Evolutionary conservation across 2,329 filamentous ascomycete genomes (phyloP), one percentile per base, ranked within the genome.

Genomic region (Arthrobotrys sinensis): DNA sequence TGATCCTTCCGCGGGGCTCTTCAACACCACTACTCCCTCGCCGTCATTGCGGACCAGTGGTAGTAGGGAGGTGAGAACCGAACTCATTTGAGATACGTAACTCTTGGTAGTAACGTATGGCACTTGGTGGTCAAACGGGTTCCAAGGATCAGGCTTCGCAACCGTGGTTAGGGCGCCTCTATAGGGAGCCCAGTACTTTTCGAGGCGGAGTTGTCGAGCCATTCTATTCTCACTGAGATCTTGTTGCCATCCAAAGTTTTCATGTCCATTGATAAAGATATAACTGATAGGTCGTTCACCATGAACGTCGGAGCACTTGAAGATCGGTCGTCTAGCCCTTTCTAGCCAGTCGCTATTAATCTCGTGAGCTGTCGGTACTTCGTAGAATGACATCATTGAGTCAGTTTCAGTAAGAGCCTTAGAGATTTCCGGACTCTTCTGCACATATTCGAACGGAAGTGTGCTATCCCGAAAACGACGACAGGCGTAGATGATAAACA

Each of bases 161-260:
- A 50, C 53, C 3, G 10, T 38, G 7, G 36, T 19, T 11, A 78
- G 53, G 3, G 75, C 63, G 7, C 62, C 67, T 32, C 1, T 14
- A n/a, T 63, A 78, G 10, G 75, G 75, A n/a, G 62, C 43, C 75
- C 75, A 78, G 21, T 72, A 65, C 28, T 68, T 71, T 21, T 48
- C 24, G 1, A 78, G 34, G 3, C 75, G 40, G 7, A 32, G 4
- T 10, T 55, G 8, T 28, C 67, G 52, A 8, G 7, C 1, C 1
- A 7, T 12, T 3, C n/a, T n/a, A 2, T 11, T 5, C 45, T 78
- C 75, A 0, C 53, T 34, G 1, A 6, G 3, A 12, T 71, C 4
- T 8, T 12, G 19, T 6, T 62, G 38, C 0, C 48, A 16, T 10
- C 73, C 73, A 24, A 45, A 77, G 16, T 46, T 57, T 28, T 38